A percentile compares a stretch with the other conserved stretches of the same genome.
Conservation (phyloP, 2,329 filamentous ascomycete species). For the Sporothrix protearum region DNA sequence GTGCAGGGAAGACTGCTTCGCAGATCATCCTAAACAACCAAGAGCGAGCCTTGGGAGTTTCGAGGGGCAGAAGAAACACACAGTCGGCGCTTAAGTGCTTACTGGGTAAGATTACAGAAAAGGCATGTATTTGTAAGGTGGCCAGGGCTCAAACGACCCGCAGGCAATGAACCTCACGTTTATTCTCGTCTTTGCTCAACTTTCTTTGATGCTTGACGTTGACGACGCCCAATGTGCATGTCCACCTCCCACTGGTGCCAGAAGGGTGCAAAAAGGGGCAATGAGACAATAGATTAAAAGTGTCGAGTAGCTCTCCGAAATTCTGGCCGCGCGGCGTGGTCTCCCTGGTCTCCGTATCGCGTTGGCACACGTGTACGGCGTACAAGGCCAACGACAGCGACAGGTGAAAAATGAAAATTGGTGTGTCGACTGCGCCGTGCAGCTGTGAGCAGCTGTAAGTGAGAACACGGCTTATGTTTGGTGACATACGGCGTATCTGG, state of each 20-base stretch:
- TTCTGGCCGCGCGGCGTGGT: not conserved
- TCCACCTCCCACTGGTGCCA: not conserved
- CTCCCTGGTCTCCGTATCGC: not conserved
- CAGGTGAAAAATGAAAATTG: not conserved
- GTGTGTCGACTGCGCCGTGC: not conserved
- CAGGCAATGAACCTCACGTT: not conserved
- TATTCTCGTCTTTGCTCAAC: not conserved
- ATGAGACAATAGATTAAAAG: not conserved
- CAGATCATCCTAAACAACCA: conserved; percentile 7
- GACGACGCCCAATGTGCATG: not conserved
- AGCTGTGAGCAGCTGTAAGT: not conserved
- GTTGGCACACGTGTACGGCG: conserved; percentile 9
- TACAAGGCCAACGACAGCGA: not conserved
- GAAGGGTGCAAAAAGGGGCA: not conserved
- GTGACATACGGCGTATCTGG: not conserved
- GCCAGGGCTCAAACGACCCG: not conserved
- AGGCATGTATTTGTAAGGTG: too few species aligned
- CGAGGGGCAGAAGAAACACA: not conserved
- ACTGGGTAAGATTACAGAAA: too few species aligned
- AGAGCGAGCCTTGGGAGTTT: not conserved
- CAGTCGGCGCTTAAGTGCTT: not conserved
- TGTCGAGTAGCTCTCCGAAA: not conserved
- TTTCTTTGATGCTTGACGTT: not conserved
- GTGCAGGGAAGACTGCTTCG: not conserved
- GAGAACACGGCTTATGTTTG: not conserved